Percentiles rank a stretch among this genome's conserved stretches.
Conservation (phyloP, 441 rosid species). For the Kokia cookei region DNA sequence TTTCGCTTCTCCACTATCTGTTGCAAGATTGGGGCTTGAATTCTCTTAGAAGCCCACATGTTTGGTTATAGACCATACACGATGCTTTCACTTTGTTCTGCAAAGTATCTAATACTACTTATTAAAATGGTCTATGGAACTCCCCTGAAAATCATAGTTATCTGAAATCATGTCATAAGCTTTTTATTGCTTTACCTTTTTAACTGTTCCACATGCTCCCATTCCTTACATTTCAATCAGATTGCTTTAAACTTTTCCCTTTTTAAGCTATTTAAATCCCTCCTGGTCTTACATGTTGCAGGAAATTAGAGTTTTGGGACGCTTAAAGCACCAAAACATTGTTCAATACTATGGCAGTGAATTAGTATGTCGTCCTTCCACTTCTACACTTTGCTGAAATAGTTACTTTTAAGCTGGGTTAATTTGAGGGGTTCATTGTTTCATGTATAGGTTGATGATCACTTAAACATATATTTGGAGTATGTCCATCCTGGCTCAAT, state of each 20-base stretch:
- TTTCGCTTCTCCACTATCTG: not conserved
- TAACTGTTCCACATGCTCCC: not conserved
- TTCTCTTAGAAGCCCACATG: not conserved
- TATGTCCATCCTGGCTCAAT: slow-evolving; percentile 85
- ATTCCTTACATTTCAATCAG: not conserved
- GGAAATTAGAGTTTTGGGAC: slow-evolving; percentile 66
- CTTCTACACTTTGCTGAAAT: not conserved
- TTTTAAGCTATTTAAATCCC: not conserved
- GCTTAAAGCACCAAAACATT: slow-evolving; percentile 61
- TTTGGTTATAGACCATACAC: not conserved
- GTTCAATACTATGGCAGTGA: slow-evolving; percentile 87
- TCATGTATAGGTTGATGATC: slow-evolving; percentile 49
- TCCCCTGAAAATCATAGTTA: not conserved
- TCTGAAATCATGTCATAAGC: not conserved
- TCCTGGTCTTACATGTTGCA: slow-evolving; percentile 20
- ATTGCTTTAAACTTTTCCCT: not conserved
- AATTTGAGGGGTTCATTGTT: slow-evolving; percentile 2
- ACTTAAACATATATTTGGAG: slow-evolving; percentile 66
- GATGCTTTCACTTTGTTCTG: not conserved
- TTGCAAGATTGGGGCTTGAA: not conserved
- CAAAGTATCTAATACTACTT: not conserved
- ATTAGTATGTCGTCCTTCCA: slow-evolving; percentile 38
- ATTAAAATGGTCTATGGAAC: not conserved
- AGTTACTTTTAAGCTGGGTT: slow-evolving; percentile 7
- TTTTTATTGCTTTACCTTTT: not conserved